These are phyloP conservation scores for Amborella trichopoda DNA, from an alignment of 164 flowering plant species.

Conservation along the genomic window DNA sequence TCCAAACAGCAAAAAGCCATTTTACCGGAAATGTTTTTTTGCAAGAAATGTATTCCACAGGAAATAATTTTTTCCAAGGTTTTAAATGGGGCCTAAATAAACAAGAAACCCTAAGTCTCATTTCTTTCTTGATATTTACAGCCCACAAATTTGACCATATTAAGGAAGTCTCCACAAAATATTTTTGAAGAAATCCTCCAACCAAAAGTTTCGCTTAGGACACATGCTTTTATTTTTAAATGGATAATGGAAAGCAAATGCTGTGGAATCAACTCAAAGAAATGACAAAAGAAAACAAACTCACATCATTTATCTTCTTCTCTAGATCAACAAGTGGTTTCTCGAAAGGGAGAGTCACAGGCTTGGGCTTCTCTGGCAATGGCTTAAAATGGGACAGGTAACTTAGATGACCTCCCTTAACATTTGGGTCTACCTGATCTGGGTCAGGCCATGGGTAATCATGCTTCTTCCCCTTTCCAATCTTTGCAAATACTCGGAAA, in stretches of 20 bases:
- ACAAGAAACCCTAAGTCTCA: not conserved
- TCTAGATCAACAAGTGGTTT: slow-evolving; percentile 74
- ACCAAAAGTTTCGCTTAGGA: not conserved
- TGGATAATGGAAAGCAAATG: not conserved
- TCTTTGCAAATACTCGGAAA: too few relatives aligned
- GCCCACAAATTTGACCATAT: not conserved
- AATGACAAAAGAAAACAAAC: slow-evolving; percentile 2
- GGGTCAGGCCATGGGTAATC: slow-evolving; percentile 70
- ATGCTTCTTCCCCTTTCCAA: slow-evolving; percentile 62
- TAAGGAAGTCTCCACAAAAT: not conserved
- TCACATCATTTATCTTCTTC: slow-evolving; percentile 71
- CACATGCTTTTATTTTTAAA: too few relatives aligned
- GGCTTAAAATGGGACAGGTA: slow-evolving; percentile 86
- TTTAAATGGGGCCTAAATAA: too few relatives aligned
- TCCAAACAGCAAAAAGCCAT: too few relatives aligned
- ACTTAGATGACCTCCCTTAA: slow-evolving; percentile 55
- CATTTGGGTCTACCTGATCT: slow-evolving; percentile 59
- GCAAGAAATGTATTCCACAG: too few relatives aligned
- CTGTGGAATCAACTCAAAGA: not conserved
- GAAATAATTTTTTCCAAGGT: too few relatives aligned
- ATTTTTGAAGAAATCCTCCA: not conserved
- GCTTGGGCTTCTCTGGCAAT: slow-evolving; percentile 69
- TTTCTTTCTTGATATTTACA: too few relatives aligned
- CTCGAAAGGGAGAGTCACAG: slow-evolving; percentile 77
- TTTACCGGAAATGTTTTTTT: too few relatives aligned